Percentiles rank a stretch among this genome's conserved stretches.
Conservation (phyloP, 2,329 filamentous ascomycete genomes). For the Ophiostoma triangulosporum region DNA sequence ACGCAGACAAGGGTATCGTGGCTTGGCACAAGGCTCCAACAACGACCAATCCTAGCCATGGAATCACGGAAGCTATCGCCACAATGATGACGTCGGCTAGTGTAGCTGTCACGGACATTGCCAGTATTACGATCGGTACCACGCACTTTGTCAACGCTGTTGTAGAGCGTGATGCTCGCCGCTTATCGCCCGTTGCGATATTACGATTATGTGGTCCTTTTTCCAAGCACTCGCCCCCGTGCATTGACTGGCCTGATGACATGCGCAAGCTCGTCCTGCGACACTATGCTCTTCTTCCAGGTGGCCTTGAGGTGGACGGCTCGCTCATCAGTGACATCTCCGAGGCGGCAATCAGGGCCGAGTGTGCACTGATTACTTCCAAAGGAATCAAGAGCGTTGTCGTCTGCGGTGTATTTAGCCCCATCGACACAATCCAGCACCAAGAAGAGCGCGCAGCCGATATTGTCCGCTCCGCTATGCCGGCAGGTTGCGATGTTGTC, state of each 20-base stretch:
- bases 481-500: conserved; percentile 29
- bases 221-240: conserved; percentile 35
- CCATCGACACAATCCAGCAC: conserved; percentile 33
- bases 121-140: conserved; percentile 38
- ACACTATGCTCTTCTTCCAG: conserved; percentile 31
- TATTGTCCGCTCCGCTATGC: conserved; percentile 27
- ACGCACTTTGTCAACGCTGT: conserved; percentile 49
- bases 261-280: conserved; percentile 33
- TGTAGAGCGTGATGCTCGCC: conserved; percentile 35
- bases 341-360: conserved; percentile 24
- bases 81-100: conserved; percentile 26
- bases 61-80: conserved; percentile 31
- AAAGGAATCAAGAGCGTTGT: conserved; percentile 35
- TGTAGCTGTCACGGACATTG: conserved; percentile 25
- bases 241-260: conserved; percentile 38
- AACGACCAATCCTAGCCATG: conserved; percentile 32
- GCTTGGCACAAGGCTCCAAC: conserved; percentile 37
- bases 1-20: conserved; percentile 28
- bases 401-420: conserved; percentile 37
- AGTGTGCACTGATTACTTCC: conserved; percentile 26
- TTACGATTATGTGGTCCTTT: conserved; percentile 41
- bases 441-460: conserved; percentile 36
- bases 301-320: conserved; percentile 40
- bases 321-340: conserved; percentile 31
- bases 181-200: conserved; percentile 37